These are phyloP conservation scores for Ganoderma resinaceum DNA, from an alignment of 1,284 basidiomycete species.

Conservation along the genomic window DNA sequence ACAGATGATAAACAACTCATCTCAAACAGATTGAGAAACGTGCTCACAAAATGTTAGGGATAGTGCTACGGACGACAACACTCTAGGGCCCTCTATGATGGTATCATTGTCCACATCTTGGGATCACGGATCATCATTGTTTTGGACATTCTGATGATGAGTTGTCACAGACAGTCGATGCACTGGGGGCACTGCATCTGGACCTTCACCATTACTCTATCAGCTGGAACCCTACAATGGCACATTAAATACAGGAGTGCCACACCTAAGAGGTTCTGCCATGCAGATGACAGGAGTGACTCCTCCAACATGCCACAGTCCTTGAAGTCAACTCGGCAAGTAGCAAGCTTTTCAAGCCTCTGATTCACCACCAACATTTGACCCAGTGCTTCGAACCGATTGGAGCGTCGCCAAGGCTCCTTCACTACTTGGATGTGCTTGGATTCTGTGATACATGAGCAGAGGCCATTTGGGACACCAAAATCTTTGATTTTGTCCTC, in stretches of 20 bases:
- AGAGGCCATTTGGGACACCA: slow-evolving; percentile 29
- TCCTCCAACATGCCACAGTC: slow-evolving; percentile 18
- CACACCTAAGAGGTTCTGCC: background rate
- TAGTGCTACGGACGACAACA: background rate
- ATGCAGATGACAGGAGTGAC: background rate
- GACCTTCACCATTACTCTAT: background rate
- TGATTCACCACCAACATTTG: slow-evolving; percentile 32
- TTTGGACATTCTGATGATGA: background rate
- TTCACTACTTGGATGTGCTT: slow-evolving; percentile 35
- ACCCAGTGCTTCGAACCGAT: slow-evolving; percentile 19
- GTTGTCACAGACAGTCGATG: background rate
- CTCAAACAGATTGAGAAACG: background rate
- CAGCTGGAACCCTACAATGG: background rate
- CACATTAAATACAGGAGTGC: background rate
- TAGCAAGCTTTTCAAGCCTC: slow-evolving; percentile 22
- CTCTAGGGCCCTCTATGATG: background rate
- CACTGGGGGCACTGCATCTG: background rate
- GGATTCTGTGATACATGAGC: slow-evolving; percentile 32
- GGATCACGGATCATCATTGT: background rate
- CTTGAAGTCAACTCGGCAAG: slow-evolving; percentile 7
- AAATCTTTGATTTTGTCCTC: slow-evolving; percentile 18
- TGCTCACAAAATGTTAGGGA: background rate
- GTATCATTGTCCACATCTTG: background rate
- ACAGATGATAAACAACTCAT: background rate
- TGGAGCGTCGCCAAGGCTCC: slow-evolving; percentile 32